Evolutionary conservation across 345 rosid species (phyloP).

Genomic region (Lepidium aucheri): DNA sequence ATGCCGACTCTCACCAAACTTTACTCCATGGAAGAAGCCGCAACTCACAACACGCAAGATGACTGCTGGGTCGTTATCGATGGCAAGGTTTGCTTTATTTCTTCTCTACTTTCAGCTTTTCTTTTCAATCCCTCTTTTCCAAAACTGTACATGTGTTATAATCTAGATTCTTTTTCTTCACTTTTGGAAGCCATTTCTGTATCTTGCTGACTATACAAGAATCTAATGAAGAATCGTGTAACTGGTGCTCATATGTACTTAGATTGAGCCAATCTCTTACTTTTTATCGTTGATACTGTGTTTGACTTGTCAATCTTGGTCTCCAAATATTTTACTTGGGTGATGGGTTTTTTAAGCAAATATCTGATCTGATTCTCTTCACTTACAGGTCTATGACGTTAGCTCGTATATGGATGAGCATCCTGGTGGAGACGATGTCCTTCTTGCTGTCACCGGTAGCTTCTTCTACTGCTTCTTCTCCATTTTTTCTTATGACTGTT

Average conservation of each 20-base stretch:
- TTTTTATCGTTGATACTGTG: not conserved
- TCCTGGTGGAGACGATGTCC: conserved; percentile 92
- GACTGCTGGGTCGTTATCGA: conserved; percentile 94
- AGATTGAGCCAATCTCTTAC: not conserved
- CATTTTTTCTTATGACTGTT: not conserved
- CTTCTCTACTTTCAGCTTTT: not conserved
- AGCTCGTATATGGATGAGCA: conserved; percentile 81
- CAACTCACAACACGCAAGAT: conserved; percentile 59
- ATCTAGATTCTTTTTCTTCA: not conserved
- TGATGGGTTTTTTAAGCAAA: not conserved
- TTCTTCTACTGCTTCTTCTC: not conserved
- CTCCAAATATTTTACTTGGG: not conserved
- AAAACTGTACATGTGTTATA: not conserved
- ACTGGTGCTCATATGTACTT: not conserved
- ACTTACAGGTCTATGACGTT: conserved; percentile 68
- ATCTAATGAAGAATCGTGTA: not conserved
- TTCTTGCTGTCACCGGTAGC: conserved; percentile 63
- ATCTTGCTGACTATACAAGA: not conserved
- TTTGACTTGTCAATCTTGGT: not conserved
- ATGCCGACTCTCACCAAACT: conserved; percentile 82
- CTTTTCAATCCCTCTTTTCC: too few relatives aligned
- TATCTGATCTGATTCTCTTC: not conserved
- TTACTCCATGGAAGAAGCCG: conserved; percentile 60
- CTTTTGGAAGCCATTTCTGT: not conserved
- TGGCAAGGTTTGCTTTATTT: conserved; percentile 48